Percentiles rank a stretch among this genome's conserved stretches.
phyloP scores from a whole-genome alignment of 1,284 basidiomycete species.

The Ustilago shanxiensis region DNA sequence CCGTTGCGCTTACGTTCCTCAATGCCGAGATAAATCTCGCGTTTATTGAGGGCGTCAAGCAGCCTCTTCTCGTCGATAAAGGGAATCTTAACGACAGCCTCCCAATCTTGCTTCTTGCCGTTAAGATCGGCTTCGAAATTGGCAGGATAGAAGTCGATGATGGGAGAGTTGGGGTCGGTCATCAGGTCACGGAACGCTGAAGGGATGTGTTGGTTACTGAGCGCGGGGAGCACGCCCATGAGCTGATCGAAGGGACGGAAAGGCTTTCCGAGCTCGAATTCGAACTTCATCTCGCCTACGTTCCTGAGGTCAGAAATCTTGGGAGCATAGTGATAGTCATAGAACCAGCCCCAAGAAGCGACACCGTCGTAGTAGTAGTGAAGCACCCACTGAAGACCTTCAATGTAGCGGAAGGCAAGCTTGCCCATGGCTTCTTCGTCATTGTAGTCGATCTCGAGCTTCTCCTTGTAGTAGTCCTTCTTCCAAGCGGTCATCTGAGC shows the following conservation, averaged over 20 bases:
- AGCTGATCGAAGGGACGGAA: slow-evolving; percentile 96
- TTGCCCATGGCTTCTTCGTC: slow-evolving; percentile 73
- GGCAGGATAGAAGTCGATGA: slow-evolving; percentile 92
- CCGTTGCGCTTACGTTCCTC: slow-evolving; percentile 85
- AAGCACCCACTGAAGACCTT: slow-evolving; percentile 98
- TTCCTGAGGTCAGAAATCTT: slow-evolving; percentile 81
- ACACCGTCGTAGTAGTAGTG: slow-evolving; percentile 98
- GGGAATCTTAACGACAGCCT: slow-evolving; percentile 97
- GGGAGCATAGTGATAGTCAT: slow-evolving; percentile 92
- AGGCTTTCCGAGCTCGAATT: slow-evolving; percentile 87
- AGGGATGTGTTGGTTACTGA: slow-evolving; percentile 89
- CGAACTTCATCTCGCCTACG: slow-evolving; percentile 83
- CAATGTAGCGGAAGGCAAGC: slow-evolving; percentile 78
- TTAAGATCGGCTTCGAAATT: slow-evolving; percentile 95
- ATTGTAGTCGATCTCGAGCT: slow-evolving; percentile 71
- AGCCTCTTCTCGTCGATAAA: slow-evolving; percentile 91
- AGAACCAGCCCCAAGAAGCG: slow-evolving; percentile 98
- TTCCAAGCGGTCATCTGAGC: slow-evolving; percentile 95
- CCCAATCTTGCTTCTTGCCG: slow-evolving; percentile 99
- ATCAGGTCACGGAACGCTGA: slow-evolving; percentile 90
- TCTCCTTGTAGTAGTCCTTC: slow-evolving; percentile 81
- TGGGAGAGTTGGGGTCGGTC: slow-evolving; percentile 86
- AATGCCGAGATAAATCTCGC: slow-evolving; percentile 81
- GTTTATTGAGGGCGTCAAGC: slow-evolving; percentile 77
- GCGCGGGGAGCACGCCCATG: slow-evolving; percentile 95